Evolutionary conservation across 495 filamentous ascomycete species (phyloP).

Genomic region (Penicillium nucicola): DNA sequence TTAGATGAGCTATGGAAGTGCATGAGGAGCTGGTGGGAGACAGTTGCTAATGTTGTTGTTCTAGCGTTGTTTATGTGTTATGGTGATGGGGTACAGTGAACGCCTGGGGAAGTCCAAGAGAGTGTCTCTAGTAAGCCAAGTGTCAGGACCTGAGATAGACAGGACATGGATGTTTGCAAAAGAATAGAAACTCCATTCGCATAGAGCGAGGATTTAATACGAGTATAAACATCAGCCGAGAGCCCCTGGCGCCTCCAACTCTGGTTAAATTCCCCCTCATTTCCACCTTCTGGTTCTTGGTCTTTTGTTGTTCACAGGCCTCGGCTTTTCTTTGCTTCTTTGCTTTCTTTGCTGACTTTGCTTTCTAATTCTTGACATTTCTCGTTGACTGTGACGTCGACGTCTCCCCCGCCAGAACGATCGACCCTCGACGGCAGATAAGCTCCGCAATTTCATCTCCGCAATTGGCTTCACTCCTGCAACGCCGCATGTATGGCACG

Average conservation of each 20-base stretch:
- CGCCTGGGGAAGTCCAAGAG: too few species aligned
- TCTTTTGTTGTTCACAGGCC: background rate
- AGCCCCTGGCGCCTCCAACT: conserved; percentile 6
- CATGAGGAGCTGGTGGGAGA: background rate
- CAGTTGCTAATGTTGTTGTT: conserved; percentile 13
- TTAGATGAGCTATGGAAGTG: conserved; percentile 14
- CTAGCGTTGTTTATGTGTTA: background rate
- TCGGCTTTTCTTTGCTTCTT: too few species aligned
- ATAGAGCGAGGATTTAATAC: too few species aligned
- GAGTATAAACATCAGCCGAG: background rate
- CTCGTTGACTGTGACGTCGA: conserved; percentile 17
- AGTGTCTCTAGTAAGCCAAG: too few species aligned
- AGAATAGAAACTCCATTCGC: too few species aligned
- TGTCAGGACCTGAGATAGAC: too few species aligned
- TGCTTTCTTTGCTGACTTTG: background rate
- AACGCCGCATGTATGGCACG: conserved; percentile 42
- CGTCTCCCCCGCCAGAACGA: conserved; percentile 23
- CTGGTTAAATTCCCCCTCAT: conserved; percentile 20
- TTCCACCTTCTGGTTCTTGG: conserved; percentile 1
- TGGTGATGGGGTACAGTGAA: too few species aligned
- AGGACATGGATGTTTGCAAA: too few species aligned
- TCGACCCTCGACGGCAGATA: conserved; percentile 33
- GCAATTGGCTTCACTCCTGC: conserved; percentile 29
- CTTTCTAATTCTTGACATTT: too few species aligned
- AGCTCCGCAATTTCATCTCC: conserved; percentile 37